These are phyloP conservation scores for Calonectria pauciramosa DNA, from an alignment of 2,329 filamentous ascomycete genomes.

Conservation along the genomic window DNA sequence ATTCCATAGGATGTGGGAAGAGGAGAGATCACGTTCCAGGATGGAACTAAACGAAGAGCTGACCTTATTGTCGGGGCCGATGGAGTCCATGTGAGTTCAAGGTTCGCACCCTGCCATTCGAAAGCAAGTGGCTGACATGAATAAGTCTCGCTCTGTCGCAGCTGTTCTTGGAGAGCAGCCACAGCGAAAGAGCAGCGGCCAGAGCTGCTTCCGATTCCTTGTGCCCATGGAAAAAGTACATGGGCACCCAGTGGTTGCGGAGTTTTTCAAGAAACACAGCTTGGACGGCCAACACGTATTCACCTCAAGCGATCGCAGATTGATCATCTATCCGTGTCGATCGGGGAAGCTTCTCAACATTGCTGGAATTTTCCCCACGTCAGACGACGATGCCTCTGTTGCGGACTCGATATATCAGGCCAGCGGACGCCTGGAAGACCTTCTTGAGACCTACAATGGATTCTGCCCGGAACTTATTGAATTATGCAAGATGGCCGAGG, in stretches of 20 bases:
- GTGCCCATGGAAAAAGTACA: not conserved
- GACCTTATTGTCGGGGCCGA: not conserved
- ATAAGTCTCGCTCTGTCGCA: not conserved
- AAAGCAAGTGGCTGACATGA: not conserved
- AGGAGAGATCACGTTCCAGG: not conserved
- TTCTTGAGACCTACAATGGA: not conserved
- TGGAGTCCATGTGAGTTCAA: not conserved
- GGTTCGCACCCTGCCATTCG: not conserved
- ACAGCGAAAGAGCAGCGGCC: not conserved
- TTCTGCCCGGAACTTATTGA: conserved; percentile 3
- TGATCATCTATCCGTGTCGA: conserved; percentile 5
- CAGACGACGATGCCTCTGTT: not conserved
- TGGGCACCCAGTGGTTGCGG: not conserved
- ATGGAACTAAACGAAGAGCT: not conserved
- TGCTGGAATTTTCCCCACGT: not conserved
- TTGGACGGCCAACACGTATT: not conserved
- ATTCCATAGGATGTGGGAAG: not conserved
- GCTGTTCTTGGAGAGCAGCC: not conserved
- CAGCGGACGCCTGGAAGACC: not conserved
- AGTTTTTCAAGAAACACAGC: not conserved
- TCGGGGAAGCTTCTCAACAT: not conserved
- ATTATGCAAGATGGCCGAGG: not conserved
- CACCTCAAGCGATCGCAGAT: not conserved
- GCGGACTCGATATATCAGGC: not conserved
- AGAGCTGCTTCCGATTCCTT: not conserved